Conservation (phyloP, 2,329 filamentous ascomycete genomes). For the Curvularia sp. region DNA sequence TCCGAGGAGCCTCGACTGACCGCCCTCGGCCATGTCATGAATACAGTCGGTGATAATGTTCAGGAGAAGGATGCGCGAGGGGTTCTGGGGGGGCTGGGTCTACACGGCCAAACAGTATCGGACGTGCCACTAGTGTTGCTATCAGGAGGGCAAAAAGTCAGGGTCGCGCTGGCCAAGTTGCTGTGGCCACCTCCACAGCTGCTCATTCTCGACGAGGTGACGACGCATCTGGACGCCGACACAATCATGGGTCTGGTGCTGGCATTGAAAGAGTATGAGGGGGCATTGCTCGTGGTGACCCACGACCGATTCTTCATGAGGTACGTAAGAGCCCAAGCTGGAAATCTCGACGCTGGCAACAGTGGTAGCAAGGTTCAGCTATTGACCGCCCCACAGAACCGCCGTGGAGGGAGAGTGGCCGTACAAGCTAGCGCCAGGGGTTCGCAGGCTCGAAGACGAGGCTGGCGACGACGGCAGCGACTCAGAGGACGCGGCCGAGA, state of each 20-base stretch:
- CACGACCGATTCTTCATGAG: slow-evolving; percentile 85
- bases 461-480: slow-evolving; percentile 54
- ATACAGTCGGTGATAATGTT: slow-evolving; percentile 61
- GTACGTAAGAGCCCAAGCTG: slow-evolving; percentile 21
- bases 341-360: neutral
- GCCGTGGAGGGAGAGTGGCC: slow-evolving; percentile 69
- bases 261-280: slow-evolving; percentile 72
- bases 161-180: slow-evolving; percentile 72
- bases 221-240: slow-evolving; percentile 84
- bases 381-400: slow-evolving; percentile 55
- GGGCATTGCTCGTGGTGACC: slow-evolving; percentile 77
- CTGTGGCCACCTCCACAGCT: slow-evolving; percentile 74
- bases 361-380: slow-evolving; percentile 9
- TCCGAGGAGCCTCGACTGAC: slow-evolving; percentile 63
- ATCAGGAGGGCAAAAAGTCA: slow-evolving; percentile 76
- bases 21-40: slow-evolving; percentile 68
- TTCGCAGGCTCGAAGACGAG: slow-evolving; percentile 53
- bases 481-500: slow-evolving; percentile 53
- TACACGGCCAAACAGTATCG: slow-evolving; percentile 73
- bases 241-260: slow-evolving; percentile 75
- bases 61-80: slow-evolving; percentile 73
- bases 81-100: slow-evolving; percentile 71
- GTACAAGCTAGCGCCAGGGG: slow-evolving; percentile 48
- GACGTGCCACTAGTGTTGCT: slow-evolving; percentile 76
- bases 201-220: slow-evolving; percentile 80